These are phyloP conservation scores for Sphaceloma murrayae DNA, from an alignment of 2,329 filamentous ascomycete genomes.

Conservation along the genomic window DNA sequence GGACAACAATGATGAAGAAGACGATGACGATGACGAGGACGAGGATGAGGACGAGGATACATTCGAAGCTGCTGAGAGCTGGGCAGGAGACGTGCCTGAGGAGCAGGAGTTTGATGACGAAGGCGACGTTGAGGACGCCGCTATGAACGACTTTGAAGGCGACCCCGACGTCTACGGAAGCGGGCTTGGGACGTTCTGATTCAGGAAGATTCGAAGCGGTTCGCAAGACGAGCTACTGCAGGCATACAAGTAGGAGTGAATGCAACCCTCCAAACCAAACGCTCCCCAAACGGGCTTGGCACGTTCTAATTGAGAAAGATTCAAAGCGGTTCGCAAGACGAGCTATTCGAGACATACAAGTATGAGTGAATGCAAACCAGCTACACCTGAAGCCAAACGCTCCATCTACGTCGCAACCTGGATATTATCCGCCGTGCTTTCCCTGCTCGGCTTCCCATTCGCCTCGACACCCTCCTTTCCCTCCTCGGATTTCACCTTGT, in stretches of 20 bases:
- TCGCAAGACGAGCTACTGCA: no score
- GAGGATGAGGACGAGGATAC: conserved; percentile 3
- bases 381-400: neutral
- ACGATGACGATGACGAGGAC: conserved; percentile 15
- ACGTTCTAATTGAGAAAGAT: no score
- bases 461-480: neutral
- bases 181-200: no score
- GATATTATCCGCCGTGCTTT: conserved; percentile 5
- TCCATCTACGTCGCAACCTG: neutral
- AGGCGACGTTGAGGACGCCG: neutral
- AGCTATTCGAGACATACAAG: no score
- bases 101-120: neutral
- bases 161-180: neutral
- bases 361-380: neutral
- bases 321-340: no score
- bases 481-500: neutral
- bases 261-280: neutral
- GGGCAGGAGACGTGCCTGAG: neutral
- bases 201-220: no score
- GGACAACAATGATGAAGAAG: conserved; percentile 17
- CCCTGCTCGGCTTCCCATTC: neutral
- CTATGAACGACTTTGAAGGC: neutral
- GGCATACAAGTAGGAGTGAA: neutral
- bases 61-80: neutral
- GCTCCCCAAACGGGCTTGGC: neutral